Evolutionary conservation across 306 rosid species (phyloP).

Genomic region (Cucumis hystrix): DNA sequence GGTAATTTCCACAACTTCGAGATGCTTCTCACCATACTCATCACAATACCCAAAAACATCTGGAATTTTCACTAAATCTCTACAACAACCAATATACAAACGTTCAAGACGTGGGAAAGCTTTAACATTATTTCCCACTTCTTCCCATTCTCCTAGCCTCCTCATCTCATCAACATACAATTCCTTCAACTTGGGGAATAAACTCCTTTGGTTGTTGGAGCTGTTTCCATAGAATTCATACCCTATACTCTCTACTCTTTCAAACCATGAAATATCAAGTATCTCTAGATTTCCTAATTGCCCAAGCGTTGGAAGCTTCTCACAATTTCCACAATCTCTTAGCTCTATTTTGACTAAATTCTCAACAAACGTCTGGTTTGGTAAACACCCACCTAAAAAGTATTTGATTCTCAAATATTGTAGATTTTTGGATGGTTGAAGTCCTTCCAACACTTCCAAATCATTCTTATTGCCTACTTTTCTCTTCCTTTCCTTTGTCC

Average conservation of each 20-base stretch:
- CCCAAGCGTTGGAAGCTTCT: neutral
- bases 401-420: neutral
- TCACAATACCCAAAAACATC: neutral
- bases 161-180: neutral
- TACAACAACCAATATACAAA: neutral
- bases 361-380: neutral
- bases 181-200: neutral
- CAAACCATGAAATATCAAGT: neutral
- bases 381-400: neutral
- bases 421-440: neutral
- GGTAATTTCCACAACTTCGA: neutral
- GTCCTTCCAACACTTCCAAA: too few species aligned
- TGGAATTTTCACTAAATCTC: neutral
- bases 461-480: too few species aligned
- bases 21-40: neutral
- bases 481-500: rapidly evolving
- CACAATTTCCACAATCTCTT: too few species aligned
- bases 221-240: neutral
- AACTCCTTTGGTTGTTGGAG: neutral
- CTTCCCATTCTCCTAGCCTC: neutral
- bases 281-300: neutral
- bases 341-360: neutral
- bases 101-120: neutral
- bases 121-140: neutral
- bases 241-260: neutral